A percentile compares a stretch with the other conserved stretches of the same genome.
Evolutionary conservation across 1,284 basidiomycete species (phyloP).

Genomic region (Leccinum solheimii): DNA sequence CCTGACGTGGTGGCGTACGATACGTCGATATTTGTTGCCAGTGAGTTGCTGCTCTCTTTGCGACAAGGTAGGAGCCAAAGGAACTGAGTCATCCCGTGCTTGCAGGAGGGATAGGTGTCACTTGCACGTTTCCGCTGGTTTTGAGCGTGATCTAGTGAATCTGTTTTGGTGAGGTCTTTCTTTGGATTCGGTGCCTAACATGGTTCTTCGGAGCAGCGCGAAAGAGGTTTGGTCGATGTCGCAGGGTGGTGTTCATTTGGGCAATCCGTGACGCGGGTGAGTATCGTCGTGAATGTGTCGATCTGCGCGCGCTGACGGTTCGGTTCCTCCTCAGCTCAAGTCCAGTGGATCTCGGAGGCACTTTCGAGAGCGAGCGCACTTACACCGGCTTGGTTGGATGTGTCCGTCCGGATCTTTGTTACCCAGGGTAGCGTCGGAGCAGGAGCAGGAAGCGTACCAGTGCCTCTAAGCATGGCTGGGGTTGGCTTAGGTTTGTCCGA

Average conservation of each 20-base stretch:
- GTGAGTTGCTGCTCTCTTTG: conserved; percentile 19
- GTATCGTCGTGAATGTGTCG: conserved; percentile 2
- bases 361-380: conserved; percentile 18
- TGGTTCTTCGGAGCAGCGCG: conserved; percentile 27
- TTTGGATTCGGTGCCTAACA: neutral
- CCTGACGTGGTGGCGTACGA: conserved; percentile 38
- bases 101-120: conserved; percentile 44
- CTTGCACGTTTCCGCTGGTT: conserved; percentile 41
- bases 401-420: conserved; percentile 38
- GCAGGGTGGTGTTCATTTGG: conserved; percentile 41
- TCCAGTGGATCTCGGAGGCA: conserved; percentile 38
- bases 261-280: conserved; percentile 39
- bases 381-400: conserved; percentile 22
- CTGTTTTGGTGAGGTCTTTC: neutral
- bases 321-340: conserved; percentile 21
- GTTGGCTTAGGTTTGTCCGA: neutral
- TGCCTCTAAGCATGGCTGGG: neutral
- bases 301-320: neutral
- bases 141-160: conserved; percentile 40
- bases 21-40: conserved; percentile 41
- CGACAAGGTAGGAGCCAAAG: neutral
- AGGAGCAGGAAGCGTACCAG: neutral
- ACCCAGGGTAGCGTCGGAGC: conserved; percentile 23
- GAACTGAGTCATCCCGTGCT: neutral
- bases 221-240: conserved; percentile 23